Evolutionary conservation across 2,329 filamentous ascomycete species (phyloP), one percentile per base, ranked within the genome.

Genomic region (Paracamarosporium sp.): DNA sequence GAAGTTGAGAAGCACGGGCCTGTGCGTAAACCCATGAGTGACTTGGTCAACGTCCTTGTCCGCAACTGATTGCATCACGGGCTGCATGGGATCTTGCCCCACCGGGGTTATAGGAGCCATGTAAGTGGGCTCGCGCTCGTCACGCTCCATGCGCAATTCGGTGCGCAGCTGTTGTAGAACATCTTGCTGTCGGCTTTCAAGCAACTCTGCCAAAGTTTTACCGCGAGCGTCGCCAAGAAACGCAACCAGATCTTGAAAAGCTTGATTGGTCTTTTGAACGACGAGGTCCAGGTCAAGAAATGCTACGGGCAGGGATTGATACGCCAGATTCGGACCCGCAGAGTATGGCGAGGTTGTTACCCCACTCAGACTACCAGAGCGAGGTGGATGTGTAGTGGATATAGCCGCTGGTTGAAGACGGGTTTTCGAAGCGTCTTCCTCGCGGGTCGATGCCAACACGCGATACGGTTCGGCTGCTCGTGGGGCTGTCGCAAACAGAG

Each of bases 281-380:
- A 78, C 71, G 41, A 84, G 65, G 55, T 84, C 80, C 52, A 83
- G 69, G 60, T 82, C 79, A 15, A 83, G 73, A 46, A 80, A 79
- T 7, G 79, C 81, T 6, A 74, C 64, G 9, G 74, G 73, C 40
- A 72, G 53, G 50, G 62, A 60, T 27, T 73, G 72, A 63, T 71
- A 68, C 53, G 57, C 66, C 57, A 67, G 53, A 64, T 61, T 69
- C 35, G 67, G 64, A 50, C 64, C 66, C 50, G 62, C 24, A 24
- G 59, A 47, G 57, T 74, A 74, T 2, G 67, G 60, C 8, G 65
- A 53, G 24, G 65, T 46, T 7, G 63, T 33, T 25, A 55, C 43
- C 38, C 59, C 56, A 51, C 62, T 61, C 60, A 66, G 65, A 53
- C 60, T 67, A 9, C 64, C 61, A 20, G 62, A 53, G 43, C 58